Evolutionary conservation across 2,329 filamentous ascomycete genomes (phyloP).

Genomic region (Pseudogymnoascus verrucosus): DNA sequence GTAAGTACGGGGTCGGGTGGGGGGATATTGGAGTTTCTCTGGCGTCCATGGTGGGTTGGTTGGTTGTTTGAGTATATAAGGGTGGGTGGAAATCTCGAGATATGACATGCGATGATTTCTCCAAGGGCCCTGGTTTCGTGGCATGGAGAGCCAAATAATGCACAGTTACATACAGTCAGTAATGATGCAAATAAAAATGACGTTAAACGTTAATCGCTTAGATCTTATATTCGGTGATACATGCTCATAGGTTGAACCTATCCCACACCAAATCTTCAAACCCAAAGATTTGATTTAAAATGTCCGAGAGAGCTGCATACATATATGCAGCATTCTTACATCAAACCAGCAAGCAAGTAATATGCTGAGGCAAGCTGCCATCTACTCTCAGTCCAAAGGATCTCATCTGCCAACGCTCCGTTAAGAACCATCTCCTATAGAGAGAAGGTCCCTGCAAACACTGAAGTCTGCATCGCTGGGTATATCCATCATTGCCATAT

Average conservation of each 20-base stretch:
- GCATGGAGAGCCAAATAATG: background rate
- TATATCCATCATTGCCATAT: conserved; percentile 12
- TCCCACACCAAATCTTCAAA: background rate
- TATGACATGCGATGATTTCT: background rate
- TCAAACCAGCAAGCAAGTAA: conserved; percentile 2
- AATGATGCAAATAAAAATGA: conserved; percentile 2
- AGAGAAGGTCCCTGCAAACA: conserved; percentile 65
- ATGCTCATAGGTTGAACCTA: background rate
- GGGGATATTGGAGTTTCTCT: background rate
- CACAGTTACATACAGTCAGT: background rate
- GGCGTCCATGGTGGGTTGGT: background rate
- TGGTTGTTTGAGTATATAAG: background rate
- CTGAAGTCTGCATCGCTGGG: conserved; percentile 69
- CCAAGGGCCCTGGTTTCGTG: background rate
- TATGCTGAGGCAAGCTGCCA: conserved; percentile 4
- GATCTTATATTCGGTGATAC: background rate
- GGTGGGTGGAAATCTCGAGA: background rate
- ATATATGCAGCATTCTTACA: background rate
- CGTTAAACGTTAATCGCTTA: background rate
- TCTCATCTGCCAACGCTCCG: conserved; percentile 60
- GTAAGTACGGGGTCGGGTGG: background rate
- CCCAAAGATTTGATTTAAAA: background rate
- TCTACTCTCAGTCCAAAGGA: conserved; percentile 5
- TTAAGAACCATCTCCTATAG: conserved; percentile 65
- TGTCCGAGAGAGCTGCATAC: conserved; percentile 1